phyloP scores from a whole-genome alignment of 257 asterid genomes.

The Solanum clarkiae region DNA sequence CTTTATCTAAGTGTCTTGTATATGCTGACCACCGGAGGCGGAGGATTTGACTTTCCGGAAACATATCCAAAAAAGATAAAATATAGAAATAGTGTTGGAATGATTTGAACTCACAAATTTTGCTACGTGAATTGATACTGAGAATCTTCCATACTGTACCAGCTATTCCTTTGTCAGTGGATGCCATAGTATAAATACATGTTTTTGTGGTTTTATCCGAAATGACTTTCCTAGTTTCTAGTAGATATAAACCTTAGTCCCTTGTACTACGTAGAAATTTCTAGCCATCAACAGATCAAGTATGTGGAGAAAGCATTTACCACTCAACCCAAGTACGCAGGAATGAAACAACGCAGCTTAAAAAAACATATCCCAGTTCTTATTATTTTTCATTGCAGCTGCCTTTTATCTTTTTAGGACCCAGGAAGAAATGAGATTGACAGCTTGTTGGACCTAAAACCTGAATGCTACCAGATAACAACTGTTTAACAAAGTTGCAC shows the following conservation, averaged over 20 bases:
- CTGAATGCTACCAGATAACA: neutral
- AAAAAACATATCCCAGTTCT: neutral
- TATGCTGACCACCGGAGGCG: neutral
- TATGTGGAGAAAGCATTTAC: neutral
- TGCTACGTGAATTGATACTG: neutral
- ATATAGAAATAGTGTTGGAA: neutral
- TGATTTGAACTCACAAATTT: neutral
- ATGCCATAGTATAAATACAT: neutral
- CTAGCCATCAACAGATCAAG: neutral
- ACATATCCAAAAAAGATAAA: neutral
- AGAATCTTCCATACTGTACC: neutral
- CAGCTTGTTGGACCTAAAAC: neutral
- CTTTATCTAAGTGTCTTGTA: neutral
- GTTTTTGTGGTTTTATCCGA: neutral
- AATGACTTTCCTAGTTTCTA: neutral
- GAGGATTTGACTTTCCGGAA: neutral
- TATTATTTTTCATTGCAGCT: neutral
- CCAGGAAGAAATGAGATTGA: neutral
- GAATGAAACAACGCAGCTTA: neutral
- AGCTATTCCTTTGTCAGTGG: neutral
- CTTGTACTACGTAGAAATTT: neutral
- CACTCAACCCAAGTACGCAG: neutral
- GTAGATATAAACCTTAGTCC: neutral
- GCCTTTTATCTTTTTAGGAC: neutral
- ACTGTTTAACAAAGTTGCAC: neutral